These are phyloP conservation scores for Paxillus ammoniavirescens DNA, from an alignment of 768 basidiomycete species.

Conservation along the genomic window DNA sequence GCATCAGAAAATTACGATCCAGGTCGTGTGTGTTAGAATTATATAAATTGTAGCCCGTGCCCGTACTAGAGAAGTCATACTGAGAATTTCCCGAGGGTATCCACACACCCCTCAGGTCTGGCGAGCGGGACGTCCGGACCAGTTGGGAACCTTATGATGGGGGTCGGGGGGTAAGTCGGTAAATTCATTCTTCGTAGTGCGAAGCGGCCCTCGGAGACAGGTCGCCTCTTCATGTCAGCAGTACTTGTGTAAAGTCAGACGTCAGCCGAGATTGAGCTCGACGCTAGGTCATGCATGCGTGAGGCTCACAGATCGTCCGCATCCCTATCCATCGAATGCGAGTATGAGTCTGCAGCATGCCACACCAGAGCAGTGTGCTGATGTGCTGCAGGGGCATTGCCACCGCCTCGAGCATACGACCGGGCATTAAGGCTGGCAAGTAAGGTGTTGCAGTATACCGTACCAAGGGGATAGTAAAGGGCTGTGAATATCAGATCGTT, in stretches of 20 bases:
- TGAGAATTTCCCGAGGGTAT: no score
- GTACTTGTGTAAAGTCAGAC: not conserved
- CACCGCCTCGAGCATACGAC: conserved; percentile 9
- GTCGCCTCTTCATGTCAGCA: not conserved
- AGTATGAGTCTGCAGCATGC: not conserved
- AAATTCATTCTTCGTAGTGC: not conserved
- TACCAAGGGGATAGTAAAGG: conserved; percentile 30
- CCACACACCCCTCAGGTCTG: no score
- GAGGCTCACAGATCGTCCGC: not conserved
- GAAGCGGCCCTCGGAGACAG: not conserved
- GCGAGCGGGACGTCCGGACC: no score
- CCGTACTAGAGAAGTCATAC: no score
- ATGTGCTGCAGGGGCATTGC: not conserved
- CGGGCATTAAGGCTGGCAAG: conserved; percentile 33
- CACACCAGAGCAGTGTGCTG: conserved; percentile 9
- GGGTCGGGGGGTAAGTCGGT: not conserved
- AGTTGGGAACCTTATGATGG: not conserved
- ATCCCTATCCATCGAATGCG: not conserved
- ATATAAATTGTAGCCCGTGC: no score
- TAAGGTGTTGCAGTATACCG: conserved; percentile 34
- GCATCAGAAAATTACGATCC: no score
- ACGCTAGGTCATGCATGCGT: not conserved
- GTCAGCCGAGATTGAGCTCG: not conserved
- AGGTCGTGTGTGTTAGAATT: no score
- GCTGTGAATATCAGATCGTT: conserved; percentile 20